Conservation (phyloP, 345 rosid genomes). For the Gossypium longicalyx region DNA sequence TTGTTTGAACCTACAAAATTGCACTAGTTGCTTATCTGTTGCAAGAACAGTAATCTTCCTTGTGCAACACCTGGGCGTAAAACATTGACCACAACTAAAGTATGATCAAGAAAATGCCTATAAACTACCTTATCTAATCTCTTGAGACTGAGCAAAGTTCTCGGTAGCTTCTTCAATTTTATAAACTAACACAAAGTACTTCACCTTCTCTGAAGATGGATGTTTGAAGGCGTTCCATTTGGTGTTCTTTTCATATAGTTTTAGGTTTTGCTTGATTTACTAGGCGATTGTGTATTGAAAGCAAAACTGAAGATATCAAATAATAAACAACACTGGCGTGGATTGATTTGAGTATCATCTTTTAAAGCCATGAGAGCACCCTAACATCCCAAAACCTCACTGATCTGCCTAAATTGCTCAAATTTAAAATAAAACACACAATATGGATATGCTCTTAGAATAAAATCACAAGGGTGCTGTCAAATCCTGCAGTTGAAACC, state of each 20-base stretch:
- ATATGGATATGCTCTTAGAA: conserved; percentile 20
- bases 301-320: conserved; percentile 57
- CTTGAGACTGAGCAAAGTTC: conserved; percentile 39
- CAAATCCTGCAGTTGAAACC: conserved; percentile 8
- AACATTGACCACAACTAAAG: conserved; percentile 77
- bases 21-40: conserved; percentile 52
- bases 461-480: not conserved
- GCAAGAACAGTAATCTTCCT: conserved; percentile 75
- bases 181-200: conserved; percentile 34
- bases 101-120: conserved; percentile 76
- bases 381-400: conserved; percentile 87
- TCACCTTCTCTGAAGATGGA: conserved; percentile 90
- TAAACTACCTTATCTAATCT: conserved; percentile 92
- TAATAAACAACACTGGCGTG: conserved; percentile 60
- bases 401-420: conserved; percentile 62
- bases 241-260: conserved; percentile 69
- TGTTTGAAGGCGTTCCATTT: conserved; percentile 86
- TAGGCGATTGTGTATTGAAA: conserved; percentile 55
- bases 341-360: conserved; percentile 71
- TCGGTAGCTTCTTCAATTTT: conserved; percentile 73
- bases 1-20: too few relatives aligned
- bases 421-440: not conserved
- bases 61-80: conserved; percentile 85
- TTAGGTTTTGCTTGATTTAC: conserved; percentile 65
- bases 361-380: conserved; percentile 79